These are phyloP conservation scores for Zalerion maritima DNA, from an alignment of 495 filamentous ascomycete genomes.

Conservation along the genomic window DNA sequence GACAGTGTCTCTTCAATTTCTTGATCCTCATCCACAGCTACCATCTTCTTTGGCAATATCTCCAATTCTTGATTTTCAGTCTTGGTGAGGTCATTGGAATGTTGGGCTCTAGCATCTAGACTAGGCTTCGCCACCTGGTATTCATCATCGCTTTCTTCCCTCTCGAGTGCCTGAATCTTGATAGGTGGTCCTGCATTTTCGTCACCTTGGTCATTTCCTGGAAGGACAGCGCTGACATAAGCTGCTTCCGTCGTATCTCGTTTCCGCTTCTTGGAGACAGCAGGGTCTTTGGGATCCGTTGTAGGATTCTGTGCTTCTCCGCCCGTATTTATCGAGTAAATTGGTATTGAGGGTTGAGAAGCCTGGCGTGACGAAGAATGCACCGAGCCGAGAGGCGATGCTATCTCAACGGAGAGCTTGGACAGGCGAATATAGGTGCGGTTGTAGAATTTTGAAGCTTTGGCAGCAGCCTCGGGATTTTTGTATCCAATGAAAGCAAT, in stretches of 20 bases:
- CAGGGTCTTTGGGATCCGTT: constrained; percentile 4
- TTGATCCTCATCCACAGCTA: no score
- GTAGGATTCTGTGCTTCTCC: no score
- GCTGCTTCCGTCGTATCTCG: constrained; percentile 33
- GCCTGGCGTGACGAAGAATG: constrained; percentile 3
- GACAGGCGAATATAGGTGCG: constrained; percentile 91
- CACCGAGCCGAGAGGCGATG: constrained; percentile 53
- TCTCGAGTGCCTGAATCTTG: constrained; percentile 25
- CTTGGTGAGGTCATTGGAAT: no score
- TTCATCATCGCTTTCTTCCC: constrained; percentile 46
- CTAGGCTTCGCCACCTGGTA: no score
- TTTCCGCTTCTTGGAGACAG: constrained; percentile 34
- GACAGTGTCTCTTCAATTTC: no score
- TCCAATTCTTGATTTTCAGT: no score
- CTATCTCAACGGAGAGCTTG: constrained; percentile 84
- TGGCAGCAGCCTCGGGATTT: constrained; percentile 57
- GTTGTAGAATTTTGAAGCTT: constrained; percentile 89
- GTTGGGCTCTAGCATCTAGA: no score
- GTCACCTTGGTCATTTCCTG: constrained; percentile 16
- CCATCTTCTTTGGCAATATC: no score
- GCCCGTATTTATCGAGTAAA: no score
- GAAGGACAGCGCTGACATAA: constrained; percentile 45
- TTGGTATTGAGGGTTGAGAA: no score
- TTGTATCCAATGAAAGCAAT: constrained; percentile 97
- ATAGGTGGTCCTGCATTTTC: constrained; percentile 30